Conservation (phyloP, 495 filamentous ascomycete species). For the Aspergillus hancockii region DNA sequence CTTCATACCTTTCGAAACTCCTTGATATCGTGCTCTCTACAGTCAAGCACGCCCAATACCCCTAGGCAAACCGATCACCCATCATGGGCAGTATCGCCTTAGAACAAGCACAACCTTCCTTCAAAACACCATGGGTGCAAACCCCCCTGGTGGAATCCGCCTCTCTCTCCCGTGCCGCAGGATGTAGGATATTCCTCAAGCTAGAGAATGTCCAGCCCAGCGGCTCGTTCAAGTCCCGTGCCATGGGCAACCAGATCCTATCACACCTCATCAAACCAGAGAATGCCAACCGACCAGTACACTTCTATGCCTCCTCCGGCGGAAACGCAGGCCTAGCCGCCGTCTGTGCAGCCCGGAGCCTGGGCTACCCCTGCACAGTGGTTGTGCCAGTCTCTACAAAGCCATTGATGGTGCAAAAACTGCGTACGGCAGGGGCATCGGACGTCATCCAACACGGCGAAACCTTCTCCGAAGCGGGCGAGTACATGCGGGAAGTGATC, state of each 20-base stretch:
- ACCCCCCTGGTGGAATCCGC: slow-evolving; percentile 72
- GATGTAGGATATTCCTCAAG: slow-evolving; percentile 85
- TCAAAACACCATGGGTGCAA: slow-evolving; percentile 63
- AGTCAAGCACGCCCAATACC: neutral
- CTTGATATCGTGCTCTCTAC: neutral
- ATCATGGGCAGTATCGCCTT: slow-evolving; percentile 36
- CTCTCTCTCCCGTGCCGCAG: slow-evolving; percentile 67
- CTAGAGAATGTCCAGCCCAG: slow-evolving; percentile 91
- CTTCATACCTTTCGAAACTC: neutral
- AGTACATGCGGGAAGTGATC: slow-evolving; percentile 62
- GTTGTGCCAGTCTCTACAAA: slow-evolving; percentile 73
- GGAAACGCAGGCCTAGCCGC: slow-evolving; percentile 94
- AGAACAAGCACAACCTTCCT: slow-evolving; percentile 13
- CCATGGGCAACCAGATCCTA: slow-evolving; percentile 79
- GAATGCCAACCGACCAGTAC: slow-evolving; percentile 43
- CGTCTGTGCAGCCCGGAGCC: slow-evolving; percentile 69
- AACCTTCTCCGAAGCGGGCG: slow-evolving; percentile 77
- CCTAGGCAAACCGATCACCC: neutral
- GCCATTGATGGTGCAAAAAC: slow-evolving; percentile 70
- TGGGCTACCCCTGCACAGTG: slow-evolving; percentile 77
- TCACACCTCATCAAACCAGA: slow-evolving; percentile 50
- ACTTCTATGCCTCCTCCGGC: slow-evolving; percentile 87
- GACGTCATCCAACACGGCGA: slow-evolving; percentile 71
- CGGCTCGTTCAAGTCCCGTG: slow-evolving; percentile 93
- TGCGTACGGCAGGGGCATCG: slow-evolving; percentile 65